Base-by-base conservation (phyloP, 2,329 filamentous ascomycete genomes). In the Pestalotiopsis sp. region DNA sequence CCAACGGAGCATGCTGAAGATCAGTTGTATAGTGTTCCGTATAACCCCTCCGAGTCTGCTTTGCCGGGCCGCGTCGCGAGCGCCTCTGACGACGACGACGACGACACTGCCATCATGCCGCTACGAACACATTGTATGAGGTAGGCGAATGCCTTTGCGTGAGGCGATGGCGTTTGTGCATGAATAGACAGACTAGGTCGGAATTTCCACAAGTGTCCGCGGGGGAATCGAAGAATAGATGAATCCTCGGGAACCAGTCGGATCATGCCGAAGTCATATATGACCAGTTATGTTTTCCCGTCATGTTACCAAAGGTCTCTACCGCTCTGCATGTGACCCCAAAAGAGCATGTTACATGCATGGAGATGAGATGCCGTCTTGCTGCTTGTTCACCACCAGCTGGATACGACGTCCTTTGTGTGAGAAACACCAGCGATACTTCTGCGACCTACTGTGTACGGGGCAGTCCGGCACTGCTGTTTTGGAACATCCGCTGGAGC, bases 211-310 rank as follows among this genome's bases (percentile, higher is more conserved):
- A n/a, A n/a, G 45, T 52, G 13, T 59, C 25, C 57, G 14, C 27
- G 23, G 57, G 23, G 25, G 4, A 27, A n/a, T 27, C 13, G 25
- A 36, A 27, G 20, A 27, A 27, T 59, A 27, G 14, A 59, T 23
- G 23, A 23, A 13, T 27, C 4, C 57, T 23, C 17, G 57, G 57
- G 57, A 62, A 41, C 59, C 59, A 62, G 27, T 62, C 59, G 59
- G 59, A 41, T 62, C 59, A n/a, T 14, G 23, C 61, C 61, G 61
- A 64, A 25, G 25, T 52, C 14, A 64, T 49, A 64, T 64, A 64
- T 64, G 61, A 64, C 38, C 25, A 23, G 61, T 64, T 11, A 64
- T 38, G 11, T 6, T 49, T 27, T 38, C 31, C 25, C n/a, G 31
- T 20, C 17, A 36, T 39, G 31, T 62, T 36, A 20, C 59, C 59